These are phyloP conservation scores for Rhododendron molle DNA, from an alignment of 148 eudicot species.

Conservation along the genomic window DNA sequence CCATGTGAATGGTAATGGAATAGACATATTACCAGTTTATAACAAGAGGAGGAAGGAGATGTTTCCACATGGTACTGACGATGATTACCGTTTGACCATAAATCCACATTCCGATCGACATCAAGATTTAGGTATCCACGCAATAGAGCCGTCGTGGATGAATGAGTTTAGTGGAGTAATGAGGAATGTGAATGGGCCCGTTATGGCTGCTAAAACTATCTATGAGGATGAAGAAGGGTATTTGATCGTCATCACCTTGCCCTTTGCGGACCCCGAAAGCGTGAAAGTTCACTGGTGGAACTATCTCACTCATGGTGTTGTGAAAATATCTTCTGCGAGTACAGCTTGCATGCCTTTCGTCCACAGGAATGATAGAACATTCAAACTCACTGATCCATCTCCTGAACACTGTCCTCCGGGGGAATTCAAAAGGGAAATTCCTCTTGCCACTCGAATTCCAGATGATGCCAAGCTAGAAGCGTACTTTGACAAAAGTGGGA, in stretches of 20 bases:
- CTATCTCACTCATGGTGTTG: conserved; percentile 55
- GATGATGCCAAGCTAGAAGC: conserved; percentile 86
- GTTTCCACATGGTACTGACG: conserved; percentile 41
- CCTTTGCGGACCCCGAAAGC: conserved; percentile 59
- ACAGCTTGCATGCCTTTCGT: conserved; percentile 53
- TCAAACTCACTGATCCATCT: conserved; percentile 61
- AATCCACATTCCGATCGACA: conserved; percentile 26
- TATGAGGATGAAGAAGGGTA: conserved; percentile 80
- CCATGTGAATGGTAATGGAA: conserved; percentile 36
- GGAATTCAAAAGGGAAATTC: conserved; percentile 66
- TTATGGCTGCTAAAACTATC: conserved; percentile 66
- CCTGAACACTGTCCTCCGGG: conserved; percentile 87
- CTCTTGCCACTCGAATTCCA: conserved; percentile 62
- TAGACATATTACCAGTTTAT: conserved; percentile 38
- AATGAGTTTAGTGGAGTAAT: conserved; percentile 69
- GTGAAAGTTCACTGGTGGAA: conserved; percentile 86
- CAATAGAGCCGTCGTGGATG: conserved; percentile 48
- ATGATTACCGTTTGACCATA: conserved; percentile 33
- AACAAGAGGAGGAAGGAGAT: conserved; percentile 60
- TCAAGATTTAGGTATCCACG: conserved; percentile 38
- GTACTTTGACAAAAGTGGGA: conserved; percentile 59
- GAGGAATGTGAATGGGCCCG: conserved; percentile 65
- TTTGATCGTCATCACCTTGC: conserved; percentile 52
- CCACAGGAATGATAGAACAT: conserved; percentile 55
- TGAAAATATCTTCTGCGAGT: conserved; percentile 63